Percentiles rank a stretch among this genome's conserved stretches.
Evolutionary conservation across 495 filamentous ascomycete genomes (phyloP).

Genomic region (Penicillium arizonense): DNA sequence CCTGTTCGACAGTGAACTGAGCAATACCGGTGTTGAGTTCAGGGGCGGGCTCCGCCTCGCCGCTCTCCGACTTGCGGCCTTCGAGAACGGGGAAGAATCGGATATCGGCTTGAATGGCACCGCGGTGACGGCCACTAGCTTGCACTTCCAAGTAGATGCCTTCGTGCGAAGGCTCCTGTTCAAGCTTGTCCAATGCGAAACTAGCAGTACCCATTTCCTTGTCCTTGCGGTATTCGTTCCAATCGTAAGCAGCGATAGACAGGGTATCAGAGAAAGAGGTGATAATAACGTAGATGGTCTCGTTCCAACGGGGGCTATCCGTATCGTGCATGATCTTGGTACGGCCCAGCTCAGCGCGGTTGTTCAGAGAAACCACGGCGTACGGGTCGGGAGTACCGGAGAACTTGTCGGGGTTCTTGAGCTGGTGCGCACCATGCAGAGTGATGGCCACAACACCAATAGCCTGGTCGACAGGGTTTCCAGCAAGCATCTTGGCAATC

Average conservation of each 20-base stretch:
- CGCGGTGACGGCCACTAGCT: slow-evolving; percentile 78
- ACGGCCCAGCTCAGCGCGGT: slow-evolving; percentile 71
- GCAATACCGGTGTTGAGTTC: slow-evolving; percentile 92
- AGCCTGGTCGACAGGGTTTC: slow-evolving; percentile 88
- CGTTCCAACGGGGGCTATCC: slow-evolving; percentile 88
- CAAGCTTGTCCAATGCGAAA: slow-evolving; percentile 79
- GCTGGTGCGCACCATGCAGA: slow-evolving; percentile 81
- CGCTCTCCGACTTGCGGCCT: slow-evolving; percentile 67
- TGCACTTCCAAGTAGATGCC: slow-evolving; percentile 82
- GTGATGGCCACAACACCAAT: slow-evolving; percentile 93
- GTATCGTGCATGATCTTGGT: slow-evolving; percentile 87
- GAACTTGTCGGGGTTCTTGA: slow-evolving; percentile 95
- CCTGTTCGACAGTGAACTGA: slow-evolving; percentile 89
- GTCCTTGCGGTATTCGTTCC: slow-evolving; percentile 93
- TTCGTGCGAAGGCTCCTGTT: slow-evolving; percentile 73
- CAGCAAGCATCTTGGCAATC: slow-evolving; percentile 97
- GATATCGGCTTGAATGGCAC: slow-evolving; percentile 75
- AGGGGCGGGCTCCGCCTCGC: slow-evolving; percentile 73
- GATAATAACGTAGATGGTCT: slow-evolving; percentile 92
- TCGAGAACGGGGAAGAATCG: slow-evolving; percentile 94
- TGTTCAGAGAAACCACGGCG: slow-evolving; percentile 81
- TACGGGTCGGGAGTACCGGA: slow-evolving; percentile 94
- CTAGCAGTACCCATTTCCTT: slow-evolving; percentile 87
- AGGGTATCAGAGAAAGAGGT: slow-evolving; percentile 84
- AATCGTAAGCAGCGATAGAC: slow-evolving; percentile 82